Percentiles rank a stretch among this genome's conserved stretches.
Conservation (phyloP, 1,139 yeast genomes). For the Candida sp. region DNA sequence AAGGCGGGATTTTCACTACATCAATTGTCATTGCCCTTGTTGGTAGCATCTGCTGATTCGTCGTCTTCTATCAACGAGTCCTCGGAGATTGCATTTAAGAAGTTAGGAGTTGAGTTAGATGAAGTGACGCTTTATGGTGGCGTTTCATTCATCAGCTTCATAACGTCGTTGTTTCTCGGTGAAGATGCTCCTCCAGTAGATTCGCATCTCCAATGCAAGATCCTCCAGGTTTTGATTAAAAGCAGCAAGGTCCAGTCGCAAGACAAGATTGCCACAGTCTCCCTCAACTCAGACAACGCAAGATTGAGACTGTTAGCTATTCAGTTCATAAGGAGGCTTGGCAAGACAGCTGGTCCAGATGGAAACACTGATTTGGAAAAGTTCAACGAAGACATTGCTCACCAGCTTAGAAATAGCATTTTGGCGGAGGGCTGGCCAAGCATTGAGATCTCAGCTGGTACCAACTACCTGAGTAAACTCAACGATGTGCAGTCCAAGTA, state of each 20-base stretch:
- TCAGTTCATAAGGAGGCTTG: slow-evolving; percentile 64
- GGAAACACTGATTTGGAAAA: slow-evolving; percentile 18
- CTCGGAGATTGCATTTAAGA: slow-evolving; percentile 56
- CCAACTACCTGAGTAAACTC: slow-evolving; percentile 21
- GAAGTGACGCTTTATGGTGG: slow-evolving; percentile 20
- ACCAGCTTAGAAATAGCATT: slow-evolving; percentile 54
- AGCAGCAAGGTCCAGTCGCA: slow-evolving; percentile 55
- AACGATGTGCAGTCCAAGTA: slow-evolving; percentile 58
- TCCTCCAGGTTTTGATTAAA: slow-evolving; percentile 54
- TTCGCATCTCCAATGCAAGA: slow-evolving; percentile 58
- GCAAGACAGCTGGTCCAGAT: slow-evolving; percentile 23
- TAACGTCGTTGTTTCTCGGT: slow-evolving; percentile 56
- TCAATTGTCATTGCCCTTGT: slow-evolving; percentile 43
- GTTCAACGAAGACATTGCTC: slow-evolving; percentile 49
- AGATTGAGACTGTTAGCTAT: slow-evolving; percentile 57
- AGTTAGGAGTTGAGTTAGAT: slow-evolving; percentile 58
- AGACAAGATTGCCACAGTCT: slow-evolving; percentile 50
- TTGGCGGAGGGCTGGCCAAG: slow-evolving; percentile 66
- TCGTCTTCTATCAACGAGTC: slow-evolving; percentile 55
- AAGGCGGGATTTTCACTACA: slow-evolving; percentile 43
- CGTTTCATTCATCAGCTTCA: slow-evolving; percentile 37
- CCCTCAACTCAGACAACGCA: slow-evolving; percentile 56
- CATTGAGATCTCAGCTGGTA: slow-evolving; percentile 31
- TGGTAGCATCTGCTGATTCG: slow-evolving; percentile 71
- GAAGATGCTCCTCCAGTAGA: slow-evolving; percentile 54